Conservation (phyloP, 345 rosid genomes). For the Psidium friedrichsthalianum region DNA sequence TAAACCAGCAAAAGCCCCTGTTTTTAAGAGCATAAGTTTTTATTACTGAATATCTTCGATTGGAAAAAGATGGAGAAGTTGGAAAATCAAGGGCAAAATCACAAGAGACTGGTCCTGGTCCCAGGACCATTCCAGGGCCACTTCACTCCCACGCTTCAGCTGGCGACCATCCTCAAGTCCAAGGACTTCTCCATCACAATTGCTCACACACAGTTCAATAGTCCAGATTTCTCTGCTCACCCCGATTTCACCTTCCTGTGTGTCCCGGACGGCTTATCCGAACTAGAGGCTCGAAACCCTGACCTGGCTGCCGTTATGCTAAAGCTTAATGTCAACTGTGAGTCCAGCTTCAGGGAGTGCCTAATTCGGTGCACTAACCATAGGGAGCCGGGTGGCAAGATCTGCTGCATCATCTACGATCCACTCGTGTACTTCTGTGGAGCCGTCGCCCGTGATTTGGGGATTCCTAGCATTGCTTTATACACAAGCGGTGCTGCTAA, state of each 20-base stretch:
- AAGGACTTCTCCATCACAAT: conserved; percentile 52
- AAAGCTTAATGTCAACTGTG: conserved; percentile 23
- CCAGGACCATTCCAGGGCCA: conserved; percentile 63
- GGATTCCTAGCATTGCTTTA: conserved; percentile 29
- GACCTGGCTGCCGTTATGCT: conserved; percentile 4
- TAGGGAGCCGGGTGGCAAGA: not conserved
- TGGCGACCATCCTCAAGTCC: conserved; percentile 38
- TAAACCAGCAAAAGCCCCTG: not conserved
- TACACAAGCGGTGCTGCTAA: conserved; percentile 17
- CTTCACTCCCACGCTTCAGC: conserved; percentile 60
- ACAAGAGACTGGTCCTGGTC: conserved; percentile 30
- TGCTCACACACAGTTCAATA: conserved; percentile 24
- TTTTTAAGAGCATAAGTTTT: not conserved
- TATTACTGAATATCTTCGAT: not conserved
- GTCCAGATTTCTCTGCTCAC: conserved; percentile 16
- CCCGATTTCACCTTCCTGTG: conserved; percentile 23
- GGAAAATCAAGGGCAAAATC: not conserved
- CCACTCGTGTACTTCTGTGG: conserved; percentile 24
- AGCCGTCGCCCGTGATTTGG: conserved; percentile 20
- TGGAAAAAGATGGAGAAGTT: not conserved
- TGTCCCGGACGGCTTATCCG: conserved; percentile 20
- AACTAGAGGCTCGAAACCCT: conserved; percentile 1
- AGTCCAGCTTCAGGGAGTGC: conserved; percentile 14
- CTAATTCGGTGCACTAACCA: conserved; percentile 3
- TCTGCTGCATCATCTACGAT: conserved; percentile 40